phyloP scores from a whole-genome alignment of 192 early-diverging fungal species.

The Coemansia sp. region DNA sequence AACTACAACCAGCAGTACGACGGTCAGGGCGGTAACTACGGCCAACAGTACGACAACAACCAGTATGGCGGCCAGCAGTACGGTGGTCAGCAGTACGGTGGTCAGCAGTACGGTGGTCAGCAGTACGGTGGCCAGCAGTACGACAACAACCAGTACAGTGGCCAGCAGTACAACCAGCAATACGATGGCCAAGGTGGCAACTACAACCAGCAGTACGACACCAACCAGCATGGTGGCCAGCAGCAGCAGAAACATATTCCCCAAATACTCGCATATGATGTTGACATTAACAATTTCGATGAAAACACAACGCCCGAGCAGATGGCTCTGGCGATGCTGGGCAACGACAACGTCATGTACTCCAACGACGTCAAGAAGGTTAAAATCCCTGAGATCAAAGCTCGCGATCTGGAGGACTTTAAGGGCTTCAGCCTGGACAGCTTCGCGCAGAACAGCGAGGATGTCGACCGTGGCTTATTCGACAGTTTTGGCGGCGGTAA shows the following conservation, averaged over 20 bases:
- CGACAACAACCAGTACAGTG: background rate
- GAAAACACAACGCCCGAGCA: slow-evolving; percentile 8
- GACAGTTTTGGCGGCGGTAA: slow-evolving; percentile 23
- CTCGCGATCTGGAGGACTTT: slow-evolving; percentile 40
- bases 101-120: background rate
- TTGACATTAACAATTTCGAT: background rate
- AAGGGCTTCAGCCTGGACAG: slow-evolving; percentile 32
- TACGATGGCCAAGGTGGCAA: background rate
- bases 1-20: slow-evolving; percentile 9
- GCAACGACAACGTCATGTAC: background rate
- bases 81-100: background rate
- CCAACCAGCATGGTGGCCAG: background rate
- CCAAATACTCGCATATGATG: background rate
- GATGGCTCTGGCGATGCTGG: slow-evolving; percentile 10
- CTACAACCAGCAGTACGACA: background rate
- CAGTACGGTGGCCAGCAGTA: background rate
- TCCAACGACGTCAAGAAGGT: slow-evolving; percentile 10
- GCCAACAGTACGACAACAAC: background rate
- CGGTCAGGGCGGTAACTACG: background rate
- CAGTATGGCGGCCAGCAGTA: background rate
- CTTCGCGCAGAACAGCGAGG: slow-evolving; percentile 2
- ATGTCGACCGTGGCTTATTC: slow-evolving; percentile 37
- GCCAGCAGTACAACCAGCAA: background rate
- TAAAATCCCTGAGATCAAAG: slow-evolving; percentile 3
- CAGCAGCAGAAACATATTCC: background rate